A percentile compares a stretch with the other conserved stretches of the same genome.
Evolutionary conservation across 352 stramenopile genomes (phyloP).

Genomic region (Phytopythium kandeliae): DNA sequence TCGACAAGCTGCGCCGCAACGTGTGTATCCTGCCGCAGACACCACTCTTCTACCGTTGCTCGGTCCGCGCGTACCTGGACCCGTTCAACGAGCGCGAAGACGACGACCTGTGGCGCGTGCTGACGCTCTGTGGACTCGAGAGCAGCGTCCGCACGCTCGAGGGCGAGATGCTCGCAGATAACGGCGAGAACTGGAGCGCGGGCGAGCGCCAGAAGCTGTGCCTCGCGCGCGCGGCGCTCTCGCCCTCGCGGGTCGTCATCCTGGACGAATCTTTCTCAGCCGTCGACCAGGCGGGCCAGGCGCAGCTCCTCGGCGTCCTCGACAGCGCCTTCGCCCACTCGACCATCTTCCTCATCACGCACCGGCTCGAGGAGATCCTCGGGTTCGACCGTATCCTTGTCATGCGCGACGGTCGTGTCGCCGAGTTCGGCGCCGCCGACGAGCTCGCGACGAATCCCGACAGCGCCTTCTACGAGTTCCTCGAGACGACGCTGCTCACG

Average conservation of each 20-base stretch:
- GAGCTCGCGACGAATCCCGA: constrained; percentile 29
- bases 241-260: constrained; percentile 81
- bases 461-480: constrained; percentile 44
- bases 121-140: constrained; percentile 35
- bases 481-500: constrained; percentile 41
- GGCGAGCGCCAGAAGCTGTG: constrained; percentile 96
- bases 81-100: constrained; percentile 78
- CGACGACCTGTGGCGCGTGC: constrained; percentile 31
- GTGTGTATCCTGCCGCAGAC: constrained; percentile 83
- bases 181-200: constrained; percentile 93
- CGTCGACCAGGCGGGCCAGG: constrained; percentile 52
- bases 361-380: constrained; percentile 91
- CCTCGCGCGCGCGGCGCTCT: constrained; percentile 92
- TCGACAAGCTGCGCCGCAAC: constrained; percentile 38
- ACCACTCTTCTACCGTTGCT: constrained; percentile 92
- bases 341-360: constrained; percentile 96
- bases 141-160: constrained; percentile 24
- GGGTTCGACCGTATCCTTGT: constrained; percentile 30
- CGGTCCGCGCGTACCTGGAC: constrained; percentile 90
- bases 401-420: constrained; percentile 23
- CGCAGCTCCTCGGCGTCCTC: constrained; percentile 74
- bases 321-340: constrained; percentile 84
- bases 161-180: constrained; percentile 55
- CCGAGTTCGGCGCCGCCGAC: constrained; percentile 35
- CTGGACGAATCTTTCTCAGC: constrained; percentile 86